Evolutionary conservation across 1,284 basidiomycete species (phyloP).

Genomic region (Boletellus dicymbophilus): DNA sequence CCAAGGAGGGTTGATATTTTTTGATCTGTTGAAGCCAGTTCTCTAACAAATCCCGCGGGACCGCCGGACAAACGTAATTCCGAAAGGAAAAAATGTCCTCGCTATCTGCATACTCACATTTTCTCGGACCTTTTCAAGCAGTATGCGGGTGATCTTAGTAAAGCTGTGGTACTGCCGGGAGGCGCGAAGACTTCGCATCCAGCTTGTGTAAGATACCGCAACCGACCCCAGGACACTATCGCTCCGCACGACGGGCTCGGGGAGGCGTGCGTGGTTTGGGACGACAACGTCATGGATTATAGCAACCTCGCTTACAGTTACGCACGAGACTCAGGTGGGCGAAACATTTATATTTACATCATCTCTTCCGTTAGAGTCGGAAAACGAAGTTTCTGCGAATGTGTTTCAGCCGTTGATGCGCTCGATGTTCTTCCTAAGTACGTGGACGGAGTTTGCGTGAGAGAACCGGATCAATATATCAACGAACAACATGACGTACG

Average conservation of each 20-base stretch:
- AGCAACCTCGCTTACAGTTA: conserved; percentile 98
- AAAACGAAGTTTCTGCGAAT: no score
- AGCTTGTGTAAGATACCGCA: conserved; percentile 96
- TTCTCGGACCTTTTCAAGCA: no score
- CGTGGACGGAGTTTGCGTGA: conserved; percentile 95
- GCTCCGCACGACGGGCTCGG: conserved; percentile 90
- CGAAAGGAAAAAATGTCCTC: no score
- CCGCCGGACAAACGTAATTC: conserved; percentile 78
- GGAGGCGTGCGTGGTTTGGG: conserved; percentile 90
- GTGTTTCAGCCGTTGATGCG: no score
- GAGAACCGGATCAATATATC: conserved; percentile 89
- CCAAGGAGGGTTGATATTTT: not conserved
- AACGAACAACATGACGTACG: conserved; percentile 66
- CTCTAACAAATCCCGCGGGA: conserved; percentile 86
- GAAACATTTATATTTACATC: no score
- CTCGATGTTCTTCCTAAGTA: conserved; percentile 73
- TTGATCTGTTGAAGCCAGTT: conserved; percentile 90
- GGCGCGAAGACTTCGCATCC: conserved; percentile 95
- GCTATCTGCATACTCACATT: no score
- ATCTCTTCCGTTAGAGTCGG: no score
- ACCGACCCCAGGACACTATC: no score
- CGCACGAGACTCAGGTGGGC: conserved; percentile 84
- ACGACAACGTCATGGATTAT: conserved; percentile 99
- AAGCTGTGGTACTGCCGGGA: conserved; percentile 85
- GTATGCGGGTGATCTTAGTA: conserved; percentile 88